Conservation (phyloP, 2,329 filamentous ascomycete genomes). For the Calonectria montana region DNA sequence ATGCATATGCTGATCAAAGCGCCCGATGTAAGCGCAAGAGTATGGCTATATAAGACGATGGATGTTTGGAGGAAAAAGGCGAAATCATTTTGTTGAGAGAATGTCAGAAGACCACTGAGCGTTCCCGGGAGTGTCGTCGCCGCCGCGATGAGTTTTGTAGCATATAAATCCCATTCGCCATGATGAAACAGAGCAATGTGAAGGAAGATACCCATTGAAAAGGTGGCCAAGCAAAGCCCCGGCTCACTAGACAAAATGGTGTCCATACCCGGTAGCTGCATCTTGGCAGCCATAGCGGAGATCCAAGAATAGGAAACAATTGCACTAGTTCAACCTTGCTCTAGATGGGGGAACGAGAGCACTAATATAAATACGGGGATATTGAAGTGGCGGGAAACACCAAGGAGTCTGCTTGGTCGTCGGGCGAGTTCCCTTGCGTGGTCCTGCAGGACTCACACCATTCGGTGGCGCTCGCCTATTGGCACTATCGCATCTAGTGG, state of each 20-base stretch:
- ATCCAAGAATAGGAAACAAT: not conserved
- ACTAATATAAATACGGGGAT: not conserved
- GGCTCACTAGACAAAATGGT: not conserved
- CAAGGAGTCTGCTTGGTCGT: not conserved
- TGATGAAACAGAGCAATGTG: slow-evolving; percentile 11
- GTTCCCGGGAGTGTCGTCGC: not conserved
- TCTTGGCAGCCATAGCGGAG: not conserved
- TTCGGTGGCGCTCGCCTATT: not conserved
- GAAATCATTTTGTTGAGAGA: not conserved
- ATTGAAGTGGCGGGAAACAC: not conserved
- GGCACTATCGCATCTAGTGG: not conserved
- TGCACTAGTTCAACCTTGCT: not conserved
- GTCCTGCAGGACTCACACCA: not conserved
- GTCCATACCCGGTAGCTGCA: not conserved
- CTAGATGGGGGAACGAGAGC: not conserved
- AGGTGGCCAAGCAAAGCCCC: not conserved
- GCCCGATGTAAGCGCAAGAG: not conserved
- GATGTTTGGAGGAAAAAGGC: not conserved
- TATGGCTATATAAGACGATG: not conserved
- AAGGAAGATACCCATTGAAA: not conserved
- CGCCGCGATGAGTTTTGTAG: not conserved
- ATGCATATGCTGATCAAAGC: slow-evolving; percentile 9
- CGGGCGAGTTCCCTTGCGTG: not conserved
- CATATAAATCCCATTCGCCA: slow-evolving; percentile 28
- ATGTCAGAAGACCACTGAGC: not conserved